Percentiles rank a stretch among this genome's conserved stretches.
phyloP scores from a whole-genome alignment of 2,329 filamentous ascomycete genomes.

The Triangularia verruculosa region DNA sequence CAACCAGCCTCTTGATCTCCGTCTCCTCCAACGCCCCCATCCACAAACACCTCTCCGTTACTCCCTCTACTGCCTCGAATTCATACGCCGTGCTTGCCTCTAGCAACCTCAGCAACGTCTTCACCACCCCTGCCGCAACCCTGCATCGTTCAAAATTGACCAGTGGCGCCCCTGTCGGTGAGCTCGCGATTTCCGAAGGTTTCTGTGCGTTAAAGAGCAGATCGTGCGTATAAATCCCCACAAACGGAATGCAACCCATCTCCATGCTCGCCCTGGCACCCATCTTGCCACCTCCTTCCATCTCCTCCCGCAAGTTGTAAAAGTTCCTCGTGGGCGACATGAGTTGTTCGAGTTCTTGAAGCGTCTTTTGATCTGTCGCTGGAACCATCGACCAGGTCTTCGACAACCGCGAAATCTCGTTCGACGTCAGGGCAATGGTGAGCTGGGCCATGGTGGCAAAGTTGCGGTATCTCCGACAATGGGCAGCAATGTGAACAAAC shows the following conservation, averaged over 20 bases:
- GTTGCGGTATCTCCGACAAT: slow-evolving; percentile 73
- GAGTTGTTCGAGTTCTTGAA: slow-evolving; percentile 67
- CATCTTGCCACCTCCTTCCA: slow-evolving; percentile 61
- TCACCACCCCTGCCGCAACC: slow-evolving; percentile 71
- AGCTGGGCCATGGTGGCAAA: slow-evolving; percentile 83
- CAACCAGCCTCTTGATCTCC: slow-evolving; percentile 62
- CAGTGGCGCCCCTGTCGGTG: slow-evolving; percentile 62
- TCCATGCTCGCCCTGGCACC: slow-evolving; percentile 47
- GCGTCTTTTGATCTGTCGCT: slow-evolving; percentile 59
- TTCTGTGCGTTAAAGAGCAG: slow-evolving; percentile 78
- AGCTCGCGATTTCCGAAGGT: slow-evolving; percentile 69
- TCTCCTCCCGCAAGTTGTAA: slow-evolving; percentile 70
- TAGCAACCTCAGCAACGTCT: slow-evolving; percentile 73
- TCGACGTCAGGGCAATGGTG: slow-evolving; percentile 71
- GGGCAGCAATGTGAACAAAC: slow-evolving; percentile 74
- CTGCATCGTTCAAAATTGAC: slow-evolving; percentile 84
- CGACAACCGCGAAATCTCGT: slow-evolving; percentile 65
- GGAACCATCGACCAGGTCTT: slow-evolving; percentile 72
- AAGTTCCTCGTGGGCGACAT: slow-evolving; percentile 79
- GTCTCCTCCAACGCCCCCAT: slow-evolving; percentile 72
- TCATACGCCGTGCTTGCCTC: slow-evolving; percentile 73
- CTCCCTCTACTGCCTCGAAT: slow-evolving; percentile 71
- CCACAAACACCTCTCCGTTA: slow-evolving; percentile 82
- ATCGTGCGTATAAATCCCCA: slow-evolving; percentile 80
- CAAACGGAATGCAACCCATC: slow-evolving; percentile 77